Base-by-base conservation (phyloP, 306 rosid species). In the Mimosa pudica region DNA sequence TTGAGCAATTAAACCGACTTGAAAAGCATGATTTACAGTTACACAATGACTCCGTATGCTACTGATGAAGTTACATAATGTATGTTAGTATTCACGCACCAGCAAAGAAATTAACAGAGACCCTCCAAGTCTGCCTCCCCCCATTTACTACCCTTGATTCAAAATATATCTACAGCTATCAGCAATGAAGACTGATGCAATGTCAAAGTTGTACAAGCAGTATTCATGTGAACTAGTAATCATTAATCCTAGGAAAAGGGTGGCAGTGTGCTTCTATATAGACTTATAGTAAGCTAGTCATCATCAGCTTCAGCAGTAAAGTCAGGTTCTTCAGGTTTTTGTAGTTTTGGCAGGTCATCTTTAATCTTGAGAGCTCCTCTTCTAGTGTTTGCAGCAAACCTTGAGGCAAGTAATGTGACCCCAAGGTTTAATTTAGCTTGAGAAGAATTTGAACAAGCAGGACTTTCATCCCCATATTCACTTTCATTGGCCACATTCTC, bases 301-400 rank as follows among this genome's bases (percentile, higher is more conserved):
- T 91, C 88, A 13, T 90, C 93, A 18, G 86, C 91, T 77, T 91
- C 97, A 1, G 85, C 73, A 30, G 93, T 91, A 51, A 95, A 95
- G 86, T 93, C 97, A 0, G 99, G 99, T 85, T 95, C 99, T 36
- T 92, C 98, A 0, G 99, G 99, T 82, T 95, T 95, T 46, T 47
- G 86, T 65, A 95, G 85, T 75, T 89, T 90, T 16, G 97, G 97
- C 85, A 94, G 77, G 79, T 92, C 97, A 71, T 94, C 97, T 80
- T 94, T 92, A 46, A 89, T 80, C 89, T 86, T 93, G 76, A 86
- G 92, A 62, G 87, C 97, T 17, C 97, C 95, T 73, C 93, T 88
- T 80, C 93, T 87, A 36, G 99, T 89, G 89, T 95, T 95, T 45
- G 97, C 99, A 66, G 98, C 96, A 84, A 95, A 95, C 80, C 97